phyloP scores from a whole-genome alignment of 2,329 filamentous ascomycete genomes.

The Pseudogymnoascus sp. region DNA sequence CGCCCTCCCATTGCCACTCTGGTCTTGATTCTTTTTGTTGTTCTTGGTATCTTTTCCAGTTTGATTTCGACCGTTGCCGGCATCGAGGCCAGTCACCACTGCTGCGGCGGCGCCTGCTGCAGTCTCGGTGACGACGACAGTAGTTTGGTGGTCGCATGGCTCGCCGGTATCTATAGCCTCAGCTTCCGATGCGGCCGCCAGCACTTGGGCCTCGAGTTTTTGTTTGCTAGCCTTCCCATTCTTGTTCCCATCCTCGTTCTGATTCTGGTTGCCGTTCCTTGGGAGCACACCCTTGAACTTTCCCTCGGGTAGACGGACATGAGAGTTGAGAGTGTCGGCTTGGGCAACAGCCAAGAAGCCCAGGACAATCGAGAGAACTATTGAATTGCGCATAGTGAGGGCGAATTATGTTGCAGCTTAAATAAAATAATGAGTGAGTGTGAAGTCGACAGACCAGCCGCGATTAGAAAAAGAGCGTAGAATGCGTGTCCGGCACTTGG shows the following conservation, averaged over 20 bases:
- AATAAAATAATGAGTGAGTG: not conserved
- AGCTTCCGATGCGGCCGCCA: not conserved
- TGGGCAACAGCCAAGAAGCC: not conserved
- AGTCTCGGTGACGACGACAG: conserved; percentile 3
- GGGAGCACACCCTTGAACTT: not conserved
- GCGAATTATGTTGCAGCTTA: not conserved
- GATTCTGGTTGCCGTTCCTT: not conserved
- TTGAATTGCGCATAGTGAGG: not conserved
- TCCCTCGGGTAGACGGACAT: not conserved
- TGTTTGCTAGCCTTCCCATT: not conserved
- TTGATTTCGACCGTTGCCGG: not conserved
- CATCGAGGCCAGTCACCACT: not conserved
- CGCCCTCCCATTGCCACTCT: not conserved
- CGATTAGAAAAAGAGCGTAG: conserved; percentile 6
- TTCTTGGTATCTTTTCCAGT: not conserved
- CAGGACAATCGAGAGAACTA: not conserved
- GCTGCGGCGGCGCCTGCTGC: not conserved
- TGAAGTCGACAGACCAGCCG: conserved; percentile 7
- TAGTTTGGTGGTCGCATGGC: not conserved
- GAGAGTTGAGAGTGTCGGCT: not conserved
- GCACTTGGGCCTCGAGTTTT: not conserved
- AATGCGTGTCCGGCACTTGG: conserved; percentile 1
- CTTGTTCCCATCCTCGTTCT: not conserved
- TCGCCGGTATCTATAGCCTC: not conserved
- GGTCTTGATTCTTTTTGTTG: not conserved